Conservation (phyloP, 768 basidiomycete species). For the Dacryopinax spathularia region DNA sequence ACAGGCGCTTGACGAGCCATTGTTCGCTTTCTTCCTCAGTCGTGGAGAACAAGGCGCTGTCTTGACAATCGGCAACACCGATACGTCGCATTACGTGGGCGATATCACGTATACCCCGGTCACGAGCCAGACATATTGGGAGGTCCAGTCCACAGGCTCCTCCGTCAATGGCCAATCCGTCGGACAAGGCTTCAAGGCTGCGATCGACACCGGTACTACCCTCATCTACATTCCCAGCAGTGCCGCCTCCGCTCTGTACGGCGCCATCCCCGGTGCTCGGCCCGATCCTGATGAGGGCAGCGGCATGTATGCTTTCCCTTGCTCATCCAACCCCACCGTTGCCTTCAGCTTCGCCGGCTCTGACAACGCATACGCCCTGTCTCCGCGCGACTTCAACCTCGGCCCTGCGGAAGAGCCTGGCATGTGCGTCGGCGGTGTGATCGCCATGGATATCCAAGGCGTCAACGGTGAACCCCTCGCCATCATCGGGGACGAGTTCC, state of each 20-base stretch:
- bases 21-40: not conserved
- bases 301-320: conserved; percentile 1
- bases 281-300: not conserved
- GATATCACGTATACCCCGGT: conserved; percentile 17
- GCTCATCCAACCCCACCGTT: conserved; percentile 1
- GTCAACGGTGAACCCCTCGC: not conserved
- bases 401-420: not conserved
- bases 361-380: not conserved
- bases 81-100: not conserved
- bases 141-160: conserved; percentile 36
- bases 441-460: conserved; percentile 6
- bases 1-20: not conserved
- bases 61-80: not conserved
- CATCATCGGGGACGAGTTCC: conserved; percentile 7
- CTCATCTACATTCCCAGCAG: conserved; percentile 5
- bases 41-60: not conserved
- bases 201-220: conserved; percentile 10
- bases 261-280: not conserved
- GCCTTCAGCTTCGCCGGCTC: not conserved
- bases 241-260: conserved; percentile 1
- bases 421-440: conserved; percentile 7
- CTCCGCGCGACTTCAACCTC: conserved; percentile 6
- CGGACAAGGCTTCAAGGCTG: conserved; percentile 2
- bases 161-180: conserved; percentile 21
- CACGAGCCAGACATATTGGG: conserved; percentile 45